Evolutionary conservation across 495 filamentous ascomycete species (phyloP).

Genomic region (Tuber aestivum): DNA sequence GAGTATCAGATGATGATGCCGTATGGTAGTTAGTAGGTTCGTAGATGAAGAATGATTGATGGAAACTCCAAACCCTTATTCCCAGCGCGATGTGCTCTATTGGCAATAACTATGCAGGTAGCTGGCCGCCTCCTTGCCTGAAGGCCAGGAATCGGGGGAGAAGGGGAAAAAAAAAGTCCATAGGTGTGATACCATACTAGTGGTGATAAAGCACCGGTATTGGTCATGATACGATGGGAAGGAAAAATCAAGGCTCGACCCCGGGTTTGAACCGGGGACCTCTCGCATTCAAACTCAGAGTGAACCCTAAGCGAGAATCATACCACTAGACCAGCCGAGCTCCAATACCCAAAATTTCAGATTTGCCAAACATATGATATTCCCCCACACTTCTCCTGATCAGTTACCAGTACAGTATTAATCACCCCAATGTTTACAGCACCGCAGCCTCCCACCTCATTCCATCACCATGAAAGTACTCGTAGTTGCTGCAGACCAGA

Average conservation of each 20-base stretch:
- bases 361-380: background rate
- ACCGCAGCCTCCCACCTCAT: no score
- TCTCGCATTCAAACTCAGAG: slow-evolving; percentile 38
- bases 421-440: no score
- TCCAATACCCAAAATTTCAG: background rate
- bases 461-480: no score
- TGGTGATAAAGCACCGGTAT: no score
- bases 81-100: background rate
- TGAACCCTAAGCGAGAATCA: slow-evolving; percentile 40
- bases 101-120: no score
- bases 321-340: slow-evolving; percentile 40
- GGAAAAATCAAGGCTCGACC: slow-evolving; percentile 26
- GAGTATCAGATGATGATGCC: background rate
- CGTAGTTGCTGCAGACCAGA: no score
- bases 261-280: slow-evolving; percentile 40
- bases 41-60: background rate
- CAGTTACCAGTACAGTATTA: no score
- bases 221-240: background rate
- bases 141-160: no score
- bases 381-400: no score
- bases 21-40: background rate
- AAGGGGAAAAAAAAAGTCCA: no score
- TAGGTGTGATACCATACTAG: no score
- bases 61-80: background rate
- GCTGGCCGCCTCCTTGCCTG: no score